Conservation (phyloP, 345 rosid genomes). For the Salix brachista region DNA sequence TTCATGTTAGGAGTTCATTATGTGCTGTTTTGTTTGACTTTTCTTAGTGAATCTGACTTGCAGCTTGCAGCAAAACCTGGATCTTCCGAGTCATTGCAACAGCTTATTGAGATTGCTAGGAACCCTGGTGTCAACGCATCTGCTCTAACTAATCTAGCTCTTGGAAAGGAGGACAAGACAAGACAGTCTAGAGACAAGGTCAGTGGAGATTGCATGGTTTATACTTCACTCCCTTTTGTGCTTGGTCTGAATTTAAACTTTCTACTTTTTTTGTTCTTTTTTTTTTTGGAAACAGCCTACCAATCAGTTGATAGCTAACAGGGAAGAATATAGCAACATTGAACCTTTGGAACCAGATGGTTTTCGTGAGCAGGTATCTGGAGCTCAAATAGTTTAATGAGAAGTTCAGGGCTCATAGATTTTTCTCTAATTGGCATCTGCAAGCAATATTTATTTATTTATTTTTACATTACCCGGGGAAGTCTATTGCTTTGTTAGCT, state of each 20-base stretch:
- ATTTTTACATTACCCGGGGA: neutral
- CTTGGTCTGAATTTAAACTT: constrained; percentile 6
- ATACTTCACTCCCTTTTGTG: neutral
- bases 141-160: constrained; percentile 38
- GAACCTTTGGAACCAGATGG: constrained; percentile 74
- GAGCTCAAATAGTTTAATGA: neutral
- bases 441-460: neutral
- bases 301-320: constrained; percentile 31
- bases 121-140: constrained; percentile 53
- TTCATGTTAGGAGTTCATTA: neutral
- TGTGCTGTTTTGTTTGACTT: neutral
- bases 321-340: constrained; percentile 49
- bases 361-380: constrained; percentile 69
- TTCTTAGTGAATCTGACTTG: constrained; percentile 20
- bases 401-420: neutral
- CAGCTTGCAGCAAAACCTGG: constrained; percentile 89
- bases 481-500: neutral
- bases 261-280: constrained; percentile 14
- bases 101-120: constrained; percentile 69
- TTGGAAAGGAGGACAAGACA: constrained; percentile 66
- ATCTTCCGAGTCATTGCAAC: constrained; percentile 71
- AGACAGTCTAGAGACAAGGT: constrained; percentile 75
- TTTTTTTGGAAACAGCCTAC: constrained; percentile 39
- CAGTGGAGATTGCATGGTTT: neutral
- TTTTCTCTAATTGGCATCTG: neutral